These are phyloP conservation scores for Carex scoparia DNA, from an alignment of 176 grass and related monocot genomes.

Conservation along the genomic window DNA sequence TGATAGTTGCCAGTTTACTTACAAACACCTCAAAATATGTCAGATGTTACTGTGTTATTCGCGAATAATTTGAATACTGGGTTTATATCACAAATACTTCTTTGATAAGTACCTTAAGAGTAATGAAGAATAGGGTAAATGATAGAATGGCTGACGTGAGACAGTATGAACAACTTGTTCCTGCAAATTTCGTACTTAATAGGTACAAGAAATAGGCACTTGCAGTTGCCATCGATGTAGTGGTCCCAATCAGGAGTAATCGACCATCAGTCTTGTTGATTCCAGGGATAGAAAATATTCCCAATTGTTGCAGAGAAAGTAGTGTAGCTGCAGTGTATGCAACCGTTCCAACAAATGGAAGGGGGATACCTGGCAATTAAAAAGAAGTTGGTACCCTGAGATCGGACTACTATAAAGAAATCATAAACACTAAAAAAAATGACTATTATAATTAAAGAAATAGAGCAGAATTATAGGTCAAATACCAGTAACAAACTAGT, in stretches of 20 bases:
- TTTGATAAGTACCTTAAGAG: conserved; percentile 49
- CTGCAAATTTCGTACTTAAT: conserved; percentile 70
- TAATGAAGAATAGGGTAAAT: conserved; percentile 74
- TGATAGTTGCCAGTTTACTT: background rate
- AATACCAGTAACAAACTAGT: background rate
- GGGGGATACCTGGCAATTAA: conserved; percentile 57
- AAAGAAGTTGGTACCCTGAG: background rate
- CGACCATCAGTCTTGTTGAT: conserved; percentile 47
- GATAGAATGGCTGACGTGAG: conserved; percentile 73
- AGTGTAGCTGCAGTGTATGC: conserved; percentile 60
- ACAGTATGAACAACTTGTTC: conserved; percentile 76
- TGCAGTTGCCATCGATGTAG: conserved; percentile 83
- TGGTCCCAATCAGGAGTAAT: conserved; percentile 54
- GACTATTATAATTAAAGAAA: background rate
- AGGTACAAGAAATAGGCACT: conserved; percentile 92
- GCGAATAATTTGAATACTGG: background rate
- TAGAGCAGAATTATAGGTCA: background rate
- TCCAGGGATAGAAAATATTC: conserved; percentile 40
- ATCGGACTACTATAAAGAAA: background rate
- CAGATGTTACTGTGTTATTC: background rate
- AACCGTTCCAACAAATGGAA: conserved; percentile 59
- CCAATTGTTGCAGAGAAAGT: conserved; percentile 64
- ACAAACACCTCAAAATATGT: background rate
- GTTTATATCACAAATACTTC: background rate
- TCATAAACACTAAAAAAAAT: background rate